Base-by-base conservation (phyloP, 192 early-diverging fungal genomes). In the Chytriomyces sp. region DNA sequence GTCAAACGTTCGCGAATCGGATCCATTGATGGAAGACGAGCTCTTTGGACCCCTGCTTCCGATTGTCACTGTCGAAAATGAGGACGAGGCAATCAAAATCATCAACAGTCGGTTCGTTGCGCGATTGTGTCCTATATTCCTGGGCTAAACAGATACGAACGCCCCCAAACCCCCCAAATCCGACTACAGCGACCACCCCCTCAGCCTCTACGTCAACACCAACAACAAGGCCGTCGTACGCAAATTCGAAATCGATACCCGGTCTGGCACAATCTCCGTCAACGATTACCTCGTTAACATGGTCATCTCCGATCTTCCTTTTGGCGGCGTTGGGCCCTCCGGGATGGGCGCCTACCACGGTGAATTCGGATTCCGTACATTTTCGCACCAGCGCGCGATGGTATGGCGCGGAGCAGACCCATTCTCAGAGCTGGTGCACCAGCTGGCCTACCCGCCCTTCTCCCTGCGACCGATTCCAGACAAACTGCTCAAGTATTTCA, bases 31-130 rank as follows among this genome's bases (percentile, higher is more conserved):
- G 94, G 56, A 81, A 25, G 88, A 89, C 33, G 96, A 99, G 77
- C 75, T 99, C 41, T 97, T 99, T 86, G 96, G 94, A 28, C 96
- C 96, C 2, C 77, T 96, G 38, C 75, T 99, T 57, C 93, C 94
- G 19, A 84, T 99, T 59, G 57, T 96, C 17, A 69, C 69, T 39
- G 59, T 79, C 56, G 75, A 78, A n/a, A 30, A 31, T 22, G 39
- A 73, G 6, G 72, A 81, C 32, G 80, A 83, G 36, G 78, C 72
- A 55, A 74, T 83, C 40, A 60, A 40, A 19, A 74, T 60, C 57
- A 55, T 86, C 52, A 61, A 55, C 39, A 33, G 58, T 33, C 65
- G 76, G 65, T 55, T 19, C 30, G n/a, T 26, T 19, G 19, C 37
- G 5, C 30, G 34, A 37, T 12, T 7, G 34, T 36, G 25, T 36